These are phyloP conservation scores for Cordyceps cateniannulata DNA, from an alignment of 2,329 filamentous ascomycete species.

Conservation along the genomic window DNA sequence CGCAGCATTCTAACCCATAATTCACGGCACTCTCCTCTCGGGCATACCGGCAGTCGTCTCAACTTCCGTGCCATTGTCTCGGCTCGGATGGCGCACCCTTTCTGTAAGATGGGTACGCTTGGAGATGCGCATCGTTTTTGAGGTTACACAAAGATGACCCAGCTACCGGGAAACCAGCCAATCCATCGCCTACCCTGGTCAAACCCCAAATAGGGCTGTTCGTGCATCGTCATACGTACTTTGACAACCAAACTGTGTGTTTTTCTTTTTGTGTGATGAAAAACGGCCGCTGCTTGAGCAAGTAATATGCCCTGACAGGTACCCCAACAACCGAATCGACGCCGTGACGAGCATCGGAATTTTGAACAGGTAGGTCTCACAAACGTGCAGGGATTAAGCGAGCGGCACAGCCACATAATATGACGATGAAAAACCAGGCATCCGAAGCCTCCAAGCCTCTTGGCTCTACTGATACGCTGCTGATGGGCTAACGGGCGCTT, in stretches of 20 bases:
- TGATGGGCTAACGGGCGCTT: not conserved
- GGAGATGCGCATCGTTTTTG: not conserved
- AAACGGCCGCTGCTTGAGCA: not conserved
- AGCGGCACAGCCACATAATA: not conserved
- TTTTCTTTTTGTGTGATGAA: too few species aligned
- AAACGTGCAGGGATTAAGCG: not conserved
- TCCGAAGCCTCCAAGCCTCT: not conserved
- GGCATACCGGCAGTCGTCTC: not conserved
- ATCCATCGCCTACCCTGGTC: not conserved
- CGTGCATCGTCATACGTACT: not conserved
- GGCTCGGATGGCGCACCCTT: not conserved
- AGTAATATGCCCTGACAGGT: not conserved
- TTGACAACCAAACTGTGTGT: not conserved
- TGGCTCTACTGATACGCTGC: not conserved
- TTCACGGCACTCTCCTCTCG: not conserved
- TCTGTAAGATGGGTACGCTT: not conserved
- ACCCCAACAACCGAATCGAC: not conserved
- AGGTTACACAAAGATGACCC: not conserved
- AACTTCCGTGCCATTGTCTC: not conserved
- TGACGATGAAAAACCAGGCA: not conserved
- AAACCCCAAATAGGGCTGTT: not conserved
- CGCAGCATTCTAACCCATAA: not conserved
- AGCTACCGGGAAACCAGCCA: slow-evolving; percentile 2
- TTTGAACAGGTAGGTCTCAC: not conserved
- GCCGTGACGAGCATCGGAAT: not conserved